Evolutionary conservation across 208 protist genomes (phyloP), one percentile per base, ranked within the genome.

Genomic region (Leishmania gerbilli): DNA sequence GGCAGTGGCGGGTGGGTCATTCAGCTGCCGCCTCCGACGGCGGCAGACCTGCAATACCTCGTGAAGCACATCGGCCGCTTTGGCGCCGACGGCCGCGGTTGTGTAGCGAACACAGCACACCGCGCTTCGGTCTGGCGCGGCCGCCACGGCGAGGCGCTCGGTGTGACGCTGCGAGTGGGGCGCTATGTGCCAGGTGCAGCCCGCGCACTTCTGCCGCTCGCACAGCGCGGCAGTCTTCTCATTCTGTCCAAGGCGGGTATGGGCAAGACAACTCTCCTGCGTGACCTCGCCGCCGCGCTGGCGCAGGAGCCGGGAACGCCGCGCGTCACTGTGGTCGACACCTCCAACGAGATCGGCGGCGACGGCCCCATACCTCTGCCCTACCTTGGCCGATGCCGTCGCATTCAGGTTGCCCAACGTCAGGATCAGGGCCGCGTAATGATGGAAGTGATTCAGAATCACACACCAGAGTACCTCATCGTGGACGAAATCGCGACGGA

Each of bases 341-440:
- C 97, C 1, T 98, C 97, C 11, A 98, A 98, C 81, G 98, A 99
- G 82, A 99, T 99, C 76, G 96, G 92, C 8, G 98, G 98, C 45
- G 96, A 98, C 71, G 93, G 93, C 21, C 83, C 96, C 37, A 79
- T 96, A 24, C 95, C 97, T 17, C 81, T 98, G 84, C 86, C 91
- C 9, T 96, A 93, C 83, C 87, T 99, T 27, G 97, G 97, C 4
- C 84, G 87, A 15, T 96, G 96, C 60, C 90, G 98, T 8, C 91
- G 97, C 55, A 94, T 99, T 51, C 95, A 97, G 74, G 96, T 99
- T 45, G 86, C 89, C 6, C 74, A 76, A 15, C 90, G 91, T 27
- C 78, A 88, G 40, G 82, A 89, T 15, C 97, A 99, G 83, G 82
- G 89, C 51, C 47, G 80, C 9, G 77, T 95, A 34, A 97, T 99